Percentiles rank a stretch among this genome's conserved stretches.
Conservation (phyloP, 1,284 basidiomycete genomes). For the Tylopilus orsonianus region DNA sequence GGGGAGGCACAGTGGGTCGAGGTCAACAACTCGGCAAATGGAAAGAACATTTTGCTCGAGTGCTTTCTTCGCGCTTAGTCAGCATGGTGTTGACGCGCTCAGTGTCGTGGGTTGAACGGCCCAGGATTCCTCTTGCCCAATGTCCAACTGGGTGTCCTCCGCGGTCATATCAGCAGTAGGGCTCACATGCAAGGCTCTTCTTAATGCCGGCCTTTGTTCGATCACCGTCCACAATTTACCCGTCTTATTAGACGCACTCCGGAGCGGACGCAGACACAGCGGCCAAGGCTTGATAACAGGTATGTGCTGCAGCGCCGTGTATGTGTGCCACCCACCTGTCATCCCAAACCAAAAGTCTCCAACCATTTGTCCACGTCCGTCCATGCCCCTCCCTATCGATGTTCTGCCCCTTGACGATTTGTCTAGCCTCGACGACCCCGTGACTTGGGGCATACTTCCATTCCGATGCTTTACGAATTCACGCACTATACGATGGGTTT, state of each 20-base stretch:
- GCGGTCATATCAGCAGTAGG: conserved; percentile 63
- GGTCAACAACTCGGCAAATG: no score
- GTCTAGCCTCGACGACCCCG: conserved; percentile 69
- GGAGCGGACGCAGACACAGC: conserved; percentile 43
- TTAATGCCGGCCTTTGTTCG: conserved; percentile 64
- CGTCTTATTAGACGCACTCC: conserved; percentile 61
- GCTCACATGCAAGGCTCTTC: conserved; percentile 74
- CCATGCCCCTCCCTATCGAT: conserved; percentile 1
- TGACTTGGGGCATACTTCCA: conserved; percentile 84
- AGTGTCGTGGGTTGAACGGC: not conserved
- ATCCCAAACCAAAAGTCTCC: conserved; percentile 53
- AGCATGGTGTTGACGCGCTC: conserved; percentile 11
- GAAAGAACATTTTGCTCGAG: no score
- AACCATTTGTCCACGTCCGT: conserved; percentile 90
- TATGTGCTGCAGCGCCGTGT: conserved; percentile 32
- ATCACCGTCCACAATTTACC: conserved; percentile 70
- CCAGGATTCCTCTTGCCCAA: conserved; percentile 2
- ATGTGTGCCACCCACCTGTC: conserved; percentile 9
- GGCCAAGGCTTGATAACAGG: conserved; percentile 79
- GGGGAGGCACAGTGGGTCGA: not conserved
- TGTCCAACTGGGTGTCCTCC: conserved; percentile 42
- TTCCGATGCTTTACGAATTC: conserved; percentile 57
- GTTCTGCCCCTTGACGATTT: conserved; percentile 7
- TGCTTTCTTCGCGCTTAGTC: conserved; percentile 26
- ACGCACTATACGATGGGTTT: conserved; percentile 75